Percentiles rank a stretch among this genome's conserved stretches.
Conservation (phyloP, 805 yeast species). For the Myxozyma sirexii region DNA sequence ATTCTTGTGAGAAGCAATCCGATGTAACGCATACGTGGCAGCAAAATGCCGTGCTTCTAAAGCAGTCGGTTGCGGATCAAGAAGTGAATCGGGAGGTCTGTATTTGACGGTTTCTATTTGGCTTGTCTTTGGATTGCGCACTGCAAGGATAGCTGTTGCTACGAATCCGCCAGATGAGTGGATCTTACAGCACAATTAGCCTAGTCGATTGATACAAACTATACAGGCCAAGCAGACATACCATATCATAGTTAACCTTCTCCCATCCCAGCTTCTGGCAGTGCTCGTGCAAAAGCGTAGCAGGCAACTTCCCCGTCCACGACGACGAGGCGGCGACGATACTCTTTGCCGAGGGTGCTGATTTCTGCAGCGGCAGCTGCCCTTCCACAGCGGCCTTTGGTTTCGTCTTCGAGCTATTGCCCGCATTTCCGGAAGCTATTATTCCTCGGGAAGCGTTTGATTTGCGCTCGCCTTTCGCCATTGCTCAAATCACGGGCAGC, state of each 20-base stretch:
- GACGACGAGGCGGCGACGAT: conserved; percentile 70
- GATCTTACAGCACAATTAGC: conserved; percentile 36
- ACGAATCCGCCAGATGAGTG: conserved; percentile 58
- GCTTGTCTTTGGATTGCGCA: conserved; percentile 80
- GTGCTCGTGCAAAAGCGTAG: conserved; percentile 78
- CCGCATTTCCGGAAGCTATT: conserved; percentile 27
- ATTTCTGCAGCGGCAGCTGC: conserved; percentile 23
- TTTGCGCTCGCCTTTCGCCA: conserved; percentile 29
- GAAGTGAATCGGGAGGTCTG: conserved; percentile 53
- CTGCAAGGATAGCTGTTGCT: conserved; percentile 65
- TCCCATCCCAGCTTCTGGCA: conserved; percentile 91
- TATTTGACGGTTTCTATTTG: conserved; percentile 62
- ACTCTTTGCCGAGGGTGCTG: conserved; percentile 34
- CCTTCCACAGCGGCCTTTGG: conserved; percentile 1
- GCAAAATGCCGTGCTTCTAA: conserved; percentile 88
- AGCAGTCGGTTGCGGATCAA: conserved; percentile 73
- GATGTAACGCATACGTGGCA: conserved; percentile 83
- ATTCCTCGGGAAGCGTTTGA: conserved; percentile 22
- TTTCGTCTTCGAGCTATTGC: conserved; percentile 26
- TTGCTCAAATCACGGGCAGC: background rate
- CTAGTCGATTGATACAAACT: conserved; percentile 1
- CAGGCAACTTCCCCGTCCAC: conserved; percentile 96
- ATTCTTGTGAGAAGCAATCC: conserved; percentile 78
- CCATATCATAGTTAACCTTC: conserved; percentile 77
- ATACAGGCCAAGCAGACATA: conserved; percentile 34